Conservation (phyloP, 1,284 basidiomycete genomes). For the Ustilago trichophora region DNA sequence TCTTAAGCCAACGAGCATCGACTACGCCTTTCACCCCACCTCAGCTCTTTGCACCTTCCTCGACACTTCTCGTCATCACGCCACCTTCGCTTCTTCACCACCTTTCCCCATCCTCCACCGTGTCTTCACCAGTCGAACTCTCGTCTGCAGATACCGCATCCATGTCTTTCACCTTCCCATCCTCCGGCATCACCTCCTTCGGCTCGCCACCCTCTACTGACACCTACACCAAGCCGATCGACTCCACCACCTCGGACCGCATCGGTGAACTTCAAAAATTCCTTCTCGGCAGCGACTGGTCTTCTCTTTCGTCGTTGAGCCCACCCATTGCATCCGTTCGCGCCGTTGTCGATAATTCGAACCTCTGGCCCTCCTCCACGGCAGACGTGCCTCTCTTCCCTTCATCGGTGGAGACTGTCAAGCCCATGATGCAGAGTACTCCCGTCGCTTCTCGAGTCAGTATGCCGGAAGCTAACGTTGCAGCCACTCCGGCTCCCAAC, state of each 20-base stretch:
- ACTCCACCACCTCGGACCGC: constrained; percentile 13
- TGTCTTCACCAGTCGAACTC: constrained; percentile 8
- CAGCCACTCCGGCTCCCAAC: no score
- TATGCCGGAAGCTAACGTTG: no score
- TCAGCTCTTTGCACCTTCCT: background rate
- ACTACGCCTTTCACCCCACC: no score
- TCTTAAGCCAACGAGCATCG: no score
- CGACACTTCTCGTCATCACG: background rate
- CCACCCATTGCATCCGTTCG: constrained; percentile 9
- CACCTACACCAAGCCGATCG: constrained; percentile 16
- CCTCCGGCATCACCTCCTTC: constrained; percentile 11
- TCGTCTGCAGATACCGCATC: constrained; percentile 18
- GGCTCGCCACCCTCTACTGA: constrained; percentile 21
- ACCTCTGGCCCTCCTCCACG: no score
- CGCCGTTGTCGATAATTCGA: constrained; percentile 6
- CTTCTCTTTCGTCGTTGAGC: constrained; percentile 32
- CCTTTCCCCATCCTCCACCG: constrained; percentile 1
- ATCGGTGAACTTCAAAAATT: constrained; percentile 43
- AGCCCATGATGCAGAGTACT: constrained; percentile 3
- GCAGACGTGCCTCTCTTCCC: no score
- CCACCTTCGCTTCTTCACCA: constrained; percentile 4
- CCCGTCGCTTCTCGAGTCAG: background rate
- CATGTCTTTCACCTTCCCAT: constrained; percentile 23
- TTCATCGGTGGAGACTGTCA: constrained; percentile 17
- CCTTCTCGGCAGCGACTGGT: constrained; percentile 40